Conservation (phyloP, 2,329 filamentous ascomycete genomes). For the Pseudonectria buxi region DNA sequence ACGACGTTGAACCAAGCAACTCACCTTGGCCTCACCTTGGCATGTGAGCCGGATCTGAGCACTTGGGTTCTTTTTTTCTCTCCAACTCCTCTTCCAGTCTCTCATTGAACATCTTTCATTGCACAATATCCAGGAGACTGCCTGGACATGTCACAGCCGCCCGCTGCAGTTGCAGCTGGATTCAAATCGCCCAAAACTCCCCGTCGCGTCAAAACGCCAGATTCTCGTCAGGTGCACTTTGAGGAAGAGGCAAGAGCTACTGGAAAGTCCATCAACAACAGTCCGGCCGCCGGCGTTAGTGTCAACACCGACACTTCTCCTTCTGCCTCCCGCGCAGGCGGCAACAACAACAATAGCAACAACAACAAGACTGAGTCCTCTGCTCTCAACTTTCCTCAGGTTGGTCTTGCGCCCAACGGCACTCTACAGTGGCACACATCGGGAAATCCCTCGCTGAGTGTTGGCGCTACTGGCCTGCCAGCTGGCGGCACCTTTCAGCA, state of each 20-base stretch:
- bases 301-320: conserved; percentile 13
- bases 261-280: conserved; percentile 2
- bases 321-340: conserved; percentile 15
- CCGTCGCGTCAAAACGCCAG: conserved; percentile 21
- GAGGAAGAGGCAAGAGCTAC: conserved; percentile 4
- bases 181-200: conserved; percentile 25
- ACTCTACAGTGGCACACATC: conserved; percentile 28
- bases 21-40: too few species aligned
- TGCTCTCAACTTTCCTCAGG: conserved; percentile 21
- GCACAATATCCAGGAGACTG: not conserved
- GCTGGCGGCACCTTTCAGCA: conserved; percentile 9
- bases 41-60: too few species aligned
- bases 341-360: not conserved
- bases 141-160: conserved; percentile 17
- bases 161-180: conserved; percentile 15
- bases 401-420: conserved; percentile 17
- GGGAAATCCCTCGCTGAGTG: conserved; percentile 27
- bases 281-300: too few species aligned
- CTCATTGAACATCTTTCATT: conserved; percentile 1
- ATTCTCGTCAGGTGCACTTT: conserved; percentile 29
- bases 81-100: not conserved
- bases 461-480: conserved; percentile 14
- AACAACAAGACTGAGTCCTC: conserved; percentile 1
- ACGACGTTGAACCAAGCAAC: too few species aligned
- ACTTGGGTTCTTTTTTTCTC: too few species aligned